A percentile compares a stretch with the other conserved stretches of the same genome.
Conservation (phyloP, 495 filamentous ascomycete genomes). For the Recurvomyces mirabilis region DNA sequence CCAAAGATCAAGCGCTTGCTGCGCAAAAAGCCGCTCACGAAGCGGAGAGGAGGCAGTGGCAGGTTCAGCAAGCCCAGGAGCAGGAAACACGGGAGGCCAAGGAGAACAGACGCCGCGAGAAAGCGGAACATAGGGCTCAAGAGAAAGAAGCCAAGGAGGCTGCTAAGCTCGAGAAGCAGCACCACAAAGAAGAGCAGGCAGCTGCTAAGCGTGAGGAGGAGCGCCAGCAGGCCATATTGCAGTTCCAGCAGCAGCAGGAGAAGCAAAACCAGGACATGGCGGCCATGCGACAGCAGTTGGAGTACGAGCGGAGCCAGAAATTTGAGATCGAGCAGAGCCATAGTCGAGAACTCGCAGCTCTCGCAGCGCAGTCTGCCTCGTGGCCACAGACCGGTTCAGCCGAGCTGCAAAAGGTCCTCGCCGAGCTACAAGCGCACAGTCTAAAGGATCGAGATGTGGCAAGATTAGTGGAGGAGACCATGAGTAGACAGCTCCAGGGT, state of each 20-base stretch:
- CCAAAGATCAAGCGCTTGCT: not conserved
- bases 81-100: too few relatives aligned
- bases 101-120: too few relatives aligned
- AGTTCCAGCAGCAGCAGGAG: not conserved
- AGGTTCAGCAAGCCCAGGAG: too few relatives aligned
- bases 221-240: not conserved
- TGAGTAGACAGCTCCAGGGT: not conserved
- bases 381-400: not conserved
- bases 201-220: not conserved
- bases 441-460: not conserved
- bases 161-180: not conserved
- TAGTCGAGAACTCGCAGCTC: not conserved
- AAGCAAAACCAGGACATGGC: not conserved
- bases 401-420: constrained; percentile 1
- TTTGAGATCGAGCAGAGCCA: constrained; percentile 3
- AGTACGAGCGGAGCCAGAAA: not conserved
- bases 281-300: not conserved
- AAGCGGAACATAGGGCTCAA: too few relatives aligned
- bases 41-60: too few relatives aligned
- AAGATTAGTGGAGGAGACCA: not conserved
- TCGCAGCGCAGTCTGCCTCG: constrained; percentile 5
- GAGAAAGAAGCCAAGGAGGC: not conserved
- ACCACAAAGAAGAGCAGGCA: too few relatives aligned
- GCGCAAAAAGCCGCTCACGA: too few relatives aligned
- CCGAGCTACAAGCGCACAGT: not conserved